Evolutionary conservation across 257 asterid genomes (phyloP).

Genomic region (Jacaranda mimosifolia): DNA sequence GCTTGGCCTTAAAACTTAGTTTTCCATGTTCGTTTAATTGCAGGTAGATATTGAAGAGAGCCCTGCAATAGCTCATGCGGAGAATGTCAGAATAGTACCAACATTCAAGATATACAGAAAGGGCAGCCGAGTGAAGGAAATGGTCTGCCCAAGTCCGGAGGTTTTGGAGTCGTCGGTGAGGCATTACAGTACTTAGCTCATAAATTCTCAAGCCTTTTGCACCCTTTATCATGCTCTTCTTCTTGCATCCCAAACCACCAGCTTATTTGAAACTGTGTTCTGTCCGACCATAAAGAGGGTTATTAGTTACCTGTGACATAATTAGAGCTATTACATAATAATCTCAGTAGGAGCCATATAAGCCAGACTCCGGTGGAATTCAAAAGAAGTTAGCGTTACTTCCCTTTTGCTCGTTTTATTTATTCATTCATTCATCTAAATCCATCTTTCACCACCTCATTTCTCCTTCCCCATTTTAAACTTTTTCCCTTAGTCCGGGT

Average conservation of each 20-base stretch:
- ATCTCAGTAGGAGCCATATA: slow-evolving; percentile 50
- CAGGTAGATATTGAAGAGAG: slow-evolving; percentile 86
- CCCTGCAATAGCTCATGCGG: slow-evolving; percentile 65
- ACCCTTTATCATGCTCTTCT: slow-evolving; percentile 28
- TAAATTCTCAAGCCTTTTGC: slow-evolving; percentile 1
- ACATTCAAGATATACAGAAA: slow-evolving; percentile 84
- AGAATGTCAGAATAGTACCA: slow-evolving; percentile 74
- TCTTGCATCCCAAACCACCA: slow-evolving; percentile 39
- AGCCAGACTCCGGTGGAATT: slow-evolving; percentile 43
- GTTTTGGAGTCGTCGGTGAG: slow-evolving; percentile 83
- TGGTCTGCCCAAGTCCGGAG: slow-evolving; percentile 82
- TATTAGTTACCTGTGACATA: slow-evolving; percentile 45
- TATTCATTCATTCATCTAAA: slow-evolving; percentile 67
- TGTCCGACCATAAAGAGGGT: slow-evolving; percentile 25
- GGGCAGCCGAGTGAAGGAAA: slow-evolving; percentile 81
- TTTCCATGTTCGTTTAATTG: neutral
- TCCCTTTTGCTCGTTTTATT: slow-evolving; percentile 50
- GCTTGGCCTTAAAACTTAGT: too few species aligned
- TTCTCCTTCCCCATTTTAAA: neutral
- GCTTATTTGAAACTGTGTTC: slow-evolving; percentile 25
- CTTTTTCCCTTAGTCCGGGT: slow-evolving; percentile 30
- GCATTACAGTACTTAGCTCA: slow-evolving; percentile 68
- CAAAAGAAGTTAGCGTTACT: slow-evolving; percentile 48
- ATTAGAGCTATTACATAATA: slow-evolving; percentile 46
- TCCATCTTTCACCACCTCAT: slow-evolving; percentile 32